Evolutionary conservation across 1,284 basidiomycete species (phyloP), one percentile per base, ranked within the genome.

Genomic region (Ganoderma sp.): DNA sequence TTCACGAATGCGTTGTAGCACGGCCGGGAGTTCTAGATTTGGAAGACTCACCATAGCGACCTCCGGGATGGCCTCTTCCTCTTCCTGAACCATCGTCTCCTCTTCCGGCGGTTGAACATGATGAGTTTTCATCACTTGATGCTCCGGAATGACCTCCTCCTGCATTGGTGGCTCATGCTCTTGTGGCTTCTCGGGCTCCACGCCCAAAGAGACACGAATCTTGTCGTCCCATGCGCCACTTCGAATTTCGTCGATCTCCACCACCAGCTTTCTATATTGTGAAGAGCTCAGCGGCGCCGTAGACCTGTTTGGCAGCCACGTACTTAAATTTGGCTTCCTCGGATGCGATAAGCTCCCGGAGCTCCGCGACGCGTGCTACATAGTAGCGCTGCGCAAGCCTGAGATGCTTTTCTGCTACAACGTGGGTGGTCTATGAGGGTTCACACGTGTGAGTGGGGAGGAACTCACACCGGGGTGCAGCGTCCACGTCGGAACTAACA

Each of bases 301-400:
- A 62, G 10, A 25, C 28, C 6, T 4, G 17, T 41, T 2, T 2
- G 28, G 19, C 25, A 32, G 58, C 39, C 48, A 80, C 83, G 52
- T 73, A 93, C 94, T 88, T 93, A 84, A 95, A 97, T 67, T 86
- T 88, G 32, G 81, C 76, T 79, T 97, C 95, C 76, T 95, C 91
- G 1, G 81, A 83, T 54, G 84, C 76, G 59, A 97, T 94, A 57
- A 89, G 82, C 25, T 84, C 83, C 67, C 88, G 87, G 5, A 97
- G 82, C 75, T 96, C 91, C 43, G 85, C 77, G 61, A 94, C 82
- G 22, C 94, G 90, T 3, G 84, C 84, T 48, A 84, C 79, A 76
- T 93, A 96, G 78, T 90, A 87, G 62, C 84, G 90, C 74, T 90
- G 87, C 1, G 94, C 94, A 41, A 96, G 85, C 66, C 84, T 83